Evolutionary conservation across 768 basidiomycete genomes (phyloP).

Genomic region (Gautieria morchelliformis): DNA sequence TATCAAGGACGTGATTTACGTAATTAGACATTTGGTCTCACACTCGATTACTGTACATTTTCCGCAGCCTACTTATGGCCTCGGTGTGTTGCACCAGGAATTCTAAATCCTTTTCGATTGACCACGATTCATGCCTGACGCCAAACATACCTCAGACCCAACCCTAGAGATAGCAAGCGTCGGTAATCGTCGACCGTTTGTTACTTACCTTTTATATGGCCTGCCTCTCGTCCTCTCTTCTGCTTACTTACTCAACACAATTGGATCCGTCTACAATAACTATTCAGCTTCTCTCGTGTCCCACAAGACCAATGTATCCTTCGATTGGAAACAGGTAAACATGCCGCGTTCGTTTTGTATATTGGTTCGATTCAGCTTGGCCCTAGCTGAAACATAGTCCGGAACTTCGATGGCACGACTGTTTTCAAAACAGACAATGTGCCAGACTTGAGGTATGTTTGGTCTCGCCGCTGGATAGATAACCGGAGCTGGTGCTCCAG

Average conservation of each 20-base stretch:
- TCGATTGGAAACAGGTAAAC: not conserved
- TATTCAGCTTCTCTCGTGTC: not conserved
- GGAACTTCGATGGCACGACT: conserved; percentile 21
- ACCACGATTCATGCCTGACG: no score
- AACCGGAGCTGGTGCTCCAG: conserved; percentile 14
- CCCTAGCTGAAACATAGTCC: conserved; percentile 14
- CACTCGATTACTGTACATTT: no score
- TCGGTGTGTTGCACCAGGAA: no score
- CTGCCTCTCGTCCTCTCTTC: not conserved
- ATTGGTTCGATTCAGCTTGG: no score
- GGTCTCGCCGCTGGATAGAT: not conserved
- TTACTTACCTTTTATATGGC: not conserved
- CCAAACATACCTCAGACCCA: no score
- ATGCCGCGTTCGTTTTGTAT: no score
- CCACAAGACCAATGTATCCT: not conserved
- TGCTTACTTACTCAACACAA: not conserved
- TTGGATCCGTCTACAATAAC: not conserved
- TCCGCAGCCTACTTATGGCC: no score
- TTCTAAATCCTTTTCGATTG: no score
- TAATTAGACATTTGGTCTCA: no score
- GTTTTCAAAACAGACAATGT: conserved; percentile 20
- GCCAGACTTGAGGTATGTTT: conserved; percentile 22
- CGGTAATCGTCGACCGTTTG: not conserved
- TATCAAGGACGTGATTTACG: no score
- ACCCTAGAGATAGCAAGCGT: no score